Percentiles rank a stretch among this genome's conserved stretches.
These are phyloP conservation scores for Metschnikowia lochheadii DNA, from an alignment of 805 yeast genomes.

Conservation along the genomic window DNA sequence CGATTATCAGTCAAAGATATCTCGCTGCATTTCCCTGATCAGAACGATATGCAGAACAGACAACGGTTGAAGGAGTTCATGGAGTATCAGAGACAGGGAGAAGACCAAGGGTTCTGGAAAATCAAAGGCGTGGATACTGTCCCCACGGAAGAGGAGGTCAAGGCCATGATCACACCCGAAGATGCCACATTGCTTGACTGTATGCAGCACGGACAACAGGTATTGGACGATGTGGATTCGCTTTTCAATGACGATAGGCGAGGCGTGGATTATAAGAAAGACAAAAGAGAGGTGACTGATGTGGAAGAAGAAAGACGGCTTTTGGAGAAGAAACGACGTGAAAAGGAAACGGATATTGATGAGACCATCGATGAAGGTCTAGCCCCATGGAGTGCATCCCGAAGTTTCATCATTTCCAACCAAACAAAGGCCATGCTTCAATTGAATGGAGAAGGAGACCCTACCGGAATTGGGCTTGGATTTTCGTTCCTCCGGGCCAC, in stretches of 20 bases:
- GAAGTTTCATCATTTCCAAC: constrained; percentile 87
- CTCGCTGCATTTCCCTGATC: constrained; percentile 91
- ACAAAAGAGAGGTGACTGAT: constrained; percentile 28
- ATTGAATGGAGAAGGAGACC: constrained; percentile 91
- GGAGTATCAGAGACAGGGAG: constrained; percentile 94
- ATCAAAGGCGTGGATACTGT: constrained; percentile 56
- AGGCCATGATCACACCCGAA: constrained; percentile 87
- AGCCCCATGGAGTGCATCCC: constrained; percentile 91
- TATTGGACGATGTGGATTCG: constrained; percentile 73
- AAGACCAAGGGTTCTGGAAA: constrained; percentile 94
- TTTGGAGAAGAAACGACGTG: constrained; percentile 27
- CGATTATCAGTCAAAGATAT: constrained; percentile 84
- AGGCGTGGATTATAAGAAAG: constrained; percentile 20
- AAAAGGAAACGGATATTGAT: constrained; percentile 31
- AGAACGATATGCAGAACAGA: constrained; percentile 94
- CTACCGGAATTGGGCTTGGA: constrained; percentile 86
- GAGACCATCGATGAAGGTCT: constrained; percentile 75
- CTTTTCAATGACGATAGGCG: constrained; percentile 38
- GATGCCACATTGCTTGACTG: constrained; percentile 83
- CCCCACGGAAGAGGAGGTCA: constrained; percentile 70
- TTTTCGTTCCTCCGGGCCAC: constrained; percentile 85
- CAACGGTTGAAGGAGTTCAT: constrained; percentile 94
- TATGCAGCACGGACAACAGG: constrained; percentile 91
- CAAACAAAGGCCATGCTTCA: constrained; percentile 97
- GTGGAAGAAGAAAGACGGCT: constrained; percentile 22